Conservation (phyloP, 208 protist species). For the Leishmania gerbilli region DNA sequence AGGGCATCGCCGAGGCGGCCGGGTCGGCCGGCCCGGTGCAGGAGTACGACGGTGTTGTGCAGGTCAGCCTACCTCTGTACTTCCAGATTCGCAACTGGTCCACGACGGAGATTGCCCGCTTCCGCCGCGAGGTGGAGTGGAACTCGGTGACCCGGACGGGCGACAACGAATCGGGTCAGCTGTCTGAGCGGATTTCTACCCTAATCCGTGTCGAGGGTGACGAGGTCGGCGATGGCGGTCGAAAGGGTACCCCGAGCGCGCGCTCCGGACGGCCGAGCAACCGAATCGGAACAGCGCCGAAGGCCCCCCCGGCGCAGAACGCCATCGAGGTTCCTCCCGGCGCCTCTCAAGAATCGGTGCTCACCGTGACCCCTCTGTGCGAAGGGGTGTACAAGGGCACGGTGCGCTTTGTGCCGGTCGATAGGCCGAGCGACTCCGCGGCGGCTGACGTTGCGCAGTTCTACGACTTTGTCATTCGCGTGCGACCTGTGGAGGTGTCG, state of each 20-base stretch:
- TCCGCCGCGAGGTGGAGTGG: constrained; percentile 82
- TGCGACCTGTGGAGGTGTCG: constrained; percentile 32
- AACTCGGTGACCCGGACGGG: constrained; percentile 28
- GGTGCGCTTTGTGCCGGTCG: constrained; percentile 55
- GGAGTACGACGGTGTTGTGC: constrained; percentile 37
- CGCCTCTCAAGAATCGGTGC: constrained; percentile 57
- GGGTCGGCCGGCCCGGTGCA: constrained; percentile 47
- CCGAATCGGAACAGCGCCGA: neutral
- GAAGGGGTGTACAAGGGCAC: constrained; percentile 82
- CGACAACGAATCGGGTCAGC: neutral
- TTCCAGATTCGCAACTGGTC: constrained; percentile 37
- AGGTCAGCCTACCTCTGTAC: constrained; percentile 13
- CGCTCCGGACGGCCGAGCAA: constrained; percentile 52
- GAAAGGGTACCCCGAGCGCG: neutral
- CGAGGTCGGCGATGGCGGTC: neutral
- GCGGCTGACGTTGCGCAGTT: constrained; percentile 79
- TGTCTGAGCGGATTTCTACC: neutral
- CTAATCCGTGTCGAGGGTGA: constrained; percentile 8
- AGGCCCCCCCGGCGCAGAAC: neutral
- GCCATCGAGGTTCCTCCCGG: constrained; percentile 90
- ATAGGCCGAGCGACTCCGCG: constrained; percentile 39
- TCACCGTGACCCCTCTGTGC: constrained; percentile 80
- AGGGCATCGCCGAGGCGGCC: constrained; percentile 61
- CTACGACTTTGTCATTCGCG: constrained; percentile 76
- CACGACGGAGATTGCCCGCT: constrained; percentile 63